Percentiles rank a stretch among this genome's conserved stretches.
Evolutionary conservation across 805 yeast genomes (phyloP).

Genomic region (Wickerhamomyces silvicola): DNA sequence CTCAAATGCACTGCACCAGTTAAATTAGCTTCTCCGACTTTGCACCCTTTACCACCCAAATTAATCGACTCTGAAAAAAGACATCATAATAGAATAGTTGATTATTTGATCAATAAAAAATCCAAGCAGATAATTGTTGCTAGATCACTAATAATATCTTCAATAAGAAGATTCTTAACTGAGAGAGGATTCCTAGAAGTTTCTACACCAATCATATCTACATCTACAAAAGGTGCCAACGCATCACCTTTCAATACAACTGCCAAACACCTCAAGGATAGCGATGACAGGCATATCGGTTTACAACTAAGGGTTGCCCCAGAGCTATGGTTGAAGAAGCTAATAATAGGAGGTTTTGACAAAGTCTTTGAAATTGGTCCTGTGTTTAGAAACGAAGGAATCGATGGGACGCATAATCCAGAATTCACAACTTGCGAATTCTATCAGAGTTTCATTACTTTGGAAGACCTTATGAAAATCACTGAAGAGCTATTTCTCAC

Average conservation of each 20-base stretch:
- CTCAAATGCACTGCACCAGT: slow-evolving; percentile 49
- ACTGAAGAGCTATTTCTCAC: slow-evolving; percentile 52
- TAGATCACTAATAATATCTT: slow-evolving; percentile 48
- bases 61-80: slow-evolving; percentile 49
- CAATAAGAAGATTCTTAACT: slow-evolving; percentile 53
- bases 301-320: slow-evolving; percentile 85
- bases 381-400: slow-evolving; percentile 86
- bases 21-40: slow-evolving; percentile 56
- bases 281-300: slow-evolving; percentile 18
- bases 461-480: slow-evolving; percentile 58
- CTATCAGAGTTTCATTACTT: slow-evolving; percentile 63
- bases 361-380: slow-evolving; percentile 82
- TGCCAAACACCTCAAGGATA: slow-evolving; percentile 27
- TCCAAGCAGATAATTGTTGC: slow-evolving; percentile 41
- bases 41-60: slow-evolving; percentile 63
- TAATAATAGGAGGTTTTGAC: slow-evolving; percentile 81
- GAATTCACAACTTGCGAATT: slow-evolving; percentile 91
- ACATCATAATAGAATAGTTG: slow-evolving; percentile 63
- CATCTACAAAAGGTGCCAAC: slow-evolving; percentile 80
- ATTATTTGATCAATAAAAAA: slow-evolving; percentile 55
- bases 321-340: slow-evolving; percentile 84
- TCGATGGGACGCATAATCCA: slow-evolving; percentile 90
- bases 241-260: slow-evolving; percentile 79
- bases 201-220: slow-evolving; percentile 77
- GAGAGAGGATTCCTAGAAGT: slow-evolving; percentile 65